phyloP scores from a whole-genome alignment of 2,329 filamentous ascomycete genomes.

The Aureobasidium sp. region DNA sequence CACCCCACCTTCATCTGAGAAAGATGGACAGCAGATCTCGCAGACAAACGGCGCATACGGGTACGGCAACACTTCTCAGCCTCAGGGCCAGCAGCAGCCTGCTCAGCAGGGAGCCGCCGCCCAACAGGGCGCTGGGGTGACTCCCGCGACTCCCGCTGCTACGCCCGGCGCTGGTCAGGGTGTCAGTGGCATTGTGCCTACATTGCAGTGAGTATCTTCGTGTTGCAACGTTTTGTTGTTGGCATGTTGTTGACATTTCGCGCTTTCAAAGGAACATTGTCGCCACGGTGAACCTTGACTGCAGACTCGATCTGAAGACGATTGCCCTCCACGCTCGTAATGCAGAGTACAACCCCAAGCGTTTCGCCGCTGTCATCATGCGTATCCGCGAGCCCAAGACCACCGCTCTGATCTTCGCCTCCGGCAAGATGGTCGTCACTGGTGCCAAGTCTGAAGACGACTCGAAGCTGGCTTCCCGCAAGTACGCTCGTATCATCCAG shows the following conservation, averaged over 20 bases:
- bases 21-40: conserved; percentile 50
- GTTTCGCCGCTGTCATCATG: conserved; percentile 99
- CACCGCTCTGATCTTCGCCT: conserved; percentile 94
- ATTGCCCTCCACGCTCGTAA: conserved; percentile 97
- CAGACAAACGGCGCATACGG: conserved; percentile 43
- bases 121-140: conserved; percentile 62
- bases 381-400: conserved; percentile 99
- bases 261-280: conserved; percentile 80
- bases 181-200: conserved; percentile 84
- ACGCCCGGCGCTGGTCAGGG: conserved; percentile 77
- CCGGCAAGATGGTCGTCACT: conserved; percentile 98
- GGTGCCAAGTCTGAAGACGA: conserved; percentile 61
- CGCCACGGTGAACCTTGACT: conserved; percentile 96
- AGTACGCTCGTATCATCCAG: conserved; percentile 98
- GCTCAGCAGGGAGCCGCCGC: conserved; percentile 27
- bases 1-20: conserved; percentile 68
- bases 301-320: conserved; percentile 95
- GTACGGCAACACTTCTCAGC: conserved; percentile 40
- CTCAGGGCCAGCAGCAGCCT: conserved; percentile 40
- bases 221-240: conserved; percentile 26
- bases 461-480: conserved; percentile 90
- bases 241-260: conserved; percentile 27
- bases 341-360: conserved; percentile 98
- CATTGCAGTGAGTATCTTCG: conserved; percentile 81
- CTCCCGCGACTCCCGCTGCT: conserved; percentile 81